Percentiles rank a stretch among this genome's conserved stretches.
Evolutionary conservation across 2,329 filamentous ascomycete genomes (phyloP).

Genomic region (Penicillium italicum): DNA sequence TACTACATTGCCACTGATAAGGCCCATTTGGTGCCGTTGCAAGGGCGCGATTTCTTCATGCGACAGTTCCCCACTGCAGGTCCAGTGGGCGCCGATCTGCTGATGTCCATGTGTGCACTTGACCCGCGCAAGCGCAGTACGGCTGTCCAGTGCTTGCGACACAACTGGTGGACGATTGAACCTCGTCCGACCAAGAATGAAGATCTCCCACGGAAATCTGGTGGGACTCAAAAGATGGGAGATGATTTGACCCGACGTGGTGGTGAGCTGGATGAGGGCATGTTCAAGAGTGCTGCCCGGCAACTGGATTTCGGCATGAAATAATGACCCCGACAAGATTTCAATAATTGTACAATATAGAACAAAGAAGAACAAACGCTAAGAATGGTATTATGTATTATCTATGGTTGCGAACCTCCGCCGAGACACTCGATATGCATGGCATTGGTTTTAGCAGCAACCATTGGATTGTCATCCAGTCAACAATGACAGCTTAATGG

Average conservation of each 20-base stretch:
- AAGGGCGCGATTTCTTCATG: constrained; percentile 69
- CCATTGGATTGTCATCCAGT: neutral
- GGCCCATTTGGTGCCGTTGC: constrained; percentile 54
- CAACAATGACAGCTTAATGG: neutral
- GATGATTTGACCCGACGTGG: constrained; percentile 76
- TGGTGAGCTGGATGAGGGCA: constrained; percentile 65
- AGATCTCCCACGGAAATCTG: constrained; percentile 73
- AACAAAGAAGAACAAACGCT: neutral
- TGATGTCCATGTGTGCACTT: constrained; percentile 78
- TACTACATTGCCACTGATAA: constrained; percentile 71
- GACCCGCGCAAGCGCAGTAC: constrained; percentile 83
- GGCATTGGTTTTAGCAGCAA: neutral
- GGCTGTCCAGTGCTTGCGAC: constrained; percentile 71
- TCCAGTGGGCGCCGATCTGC: constrained; percentile 75
- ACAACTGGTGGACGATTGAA: constrained; percentile 80
- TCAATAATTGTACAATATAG: too few relatives aligned
- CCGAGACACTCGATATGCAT: neutral
- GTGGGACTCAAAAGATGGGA: constrained; percentile 70
- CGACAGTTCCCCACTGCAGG: constrained; percentile 76
- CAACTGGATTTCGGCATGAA: constrained; percentile 70
- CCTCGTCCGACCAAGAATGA: constrained; percentile 79
- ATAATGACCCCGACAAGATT: constrained; percentile 10
- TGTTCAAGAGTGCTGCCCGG: constrained; percentile 69
- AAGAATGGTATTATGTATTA: neutral
- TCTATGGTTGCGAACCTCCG: neutral